Percentiles rank a stretch among this genome's conserved stretches.
Evolutionary conservation across 805 yeast genomes (phyloP).

Genomic region (Ogataea pini): DNA sequence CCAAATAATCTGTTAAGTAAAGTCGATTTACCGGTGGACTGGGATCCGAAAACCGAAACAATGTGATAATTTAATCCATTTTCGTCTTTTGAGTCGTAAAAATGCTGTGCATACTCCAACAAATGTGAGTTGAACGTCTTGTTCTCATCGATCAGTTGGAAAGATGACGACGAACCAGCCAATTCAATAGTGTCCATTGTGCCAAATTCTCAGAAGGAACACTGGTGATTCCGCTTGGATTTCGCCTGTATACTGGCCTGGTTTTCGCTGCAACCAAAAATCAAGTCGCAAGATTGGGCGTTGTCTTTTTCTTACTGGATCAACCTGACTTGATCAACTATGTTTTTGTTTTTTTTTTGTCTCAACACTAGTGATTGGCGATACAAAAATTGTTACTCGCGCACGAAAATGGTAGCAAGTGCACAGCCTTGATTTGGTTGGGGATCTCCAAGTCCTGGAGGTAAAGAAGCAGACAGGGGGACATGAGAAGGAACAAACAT

Average conservation of each 20-base stretch:
- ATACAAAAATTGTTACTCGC: neutral
- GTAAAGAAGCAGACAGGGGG: neutral
- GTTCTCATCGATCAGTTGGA: slow-evolving; percentile 64
- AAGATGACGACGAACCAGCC: slow-evolving; percentile 34
- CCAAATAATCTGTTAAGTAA: slow-evolving; percentile 81
- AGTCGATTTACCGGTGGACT: slow-evolving; percentile 95
- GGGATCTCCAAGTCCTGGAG: too few relatives aligned
- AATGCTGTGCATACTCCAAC: slow-evolving; percentile 32
- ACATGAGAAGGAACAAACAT: neutral
- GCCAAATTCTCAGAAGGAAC: too few relatives aligned
- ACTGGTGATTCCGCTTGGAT: too few relatives aligned
- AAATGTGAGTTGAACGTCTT: slow-evolving; percentile 49
- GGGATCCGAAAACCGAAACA: slow-evolving; percentile 95
- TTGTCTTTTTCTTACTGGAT: neutral
- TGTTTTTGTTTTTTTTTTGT: slow-evolving; percentile 1
- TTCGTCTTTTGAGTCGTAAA: slow-evolving; percentile 33
- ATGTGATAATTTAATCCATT: slow-evolving; percentile 80
- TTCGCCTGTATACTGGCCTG: too few relatives aligned
- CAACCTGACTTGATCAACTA: neutral
- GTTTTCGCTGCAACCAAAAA: neutral
- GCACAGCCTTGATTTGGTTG: slow-evolving; percentile 1
- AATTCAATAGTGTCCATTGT: too few relatives aligned
- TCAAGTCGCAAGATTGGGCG: neutral
- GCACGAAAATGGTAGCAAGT: slow-evolving; percentile 4
- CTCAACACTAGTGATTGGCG: neutral